Base-by-base conservation (phyloP, 164 flowering plant genomes). In the Vitis vinifera region DNA sequence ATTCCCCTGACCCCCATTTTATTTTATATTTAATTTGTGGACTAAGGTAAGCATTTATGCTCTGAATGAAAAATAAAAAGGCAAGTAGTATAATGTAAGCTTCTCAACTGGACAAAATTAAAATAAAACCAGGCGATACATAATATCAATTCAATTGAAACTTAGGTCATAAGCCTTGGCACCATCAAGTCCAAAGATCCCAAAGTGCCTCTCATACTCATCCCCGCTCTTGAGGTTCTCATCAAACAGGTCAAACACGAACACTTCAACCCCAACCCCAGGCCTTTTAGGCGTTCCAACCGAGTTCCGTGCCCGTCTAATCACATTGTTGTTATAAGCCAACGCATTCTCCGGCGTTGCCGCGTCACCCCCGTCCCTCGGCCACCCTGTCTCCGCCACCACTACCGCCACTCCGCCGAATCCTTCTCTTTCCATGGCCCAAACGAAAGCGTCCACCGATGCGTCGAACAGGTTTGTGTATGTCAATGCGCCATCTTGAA, bases 301-400 rank as follows among this genome's bases (percentile, higher is more conserved):
- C 55, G 70, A 58, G 13, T 31, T 65, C 63, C 66, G 29, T 9
- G 66, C 75, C 63, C 78, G 70, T 49, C 48, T 73, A 53, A 74
- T 78, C 29, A 83, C 76, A 63, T 85, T 78, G 15, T 68, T 66
- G 68, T 83, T 83, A 51, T 73, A 86, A 37, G 76, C 74, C 77
- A 73, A 62, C 0, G 85, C 88, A 68, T 85, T 85, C n/a, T 64
- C 85, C 50, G 51, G 67, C 5, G 67, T 66, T 23, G 84, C 80
- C 6, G 71, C 83, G 8, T 55, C 78, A 0, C 80, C 83, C 1
- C 85, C 84, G 0, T 55, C 71, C 14, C 81, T 80, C 29, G 85
- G 88, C 83, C 86, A 80, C 65, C 88, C 86, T 0, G 86, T 82
- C 80, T 85, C 88, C 62, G 83, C 37, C 61, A 82, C 82, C 62